These are phyloP conservation scores for Kodamaea fukazawae DNA, from an alignment of 805 yeast genomes.

Conservation along the genomic window DNA sequence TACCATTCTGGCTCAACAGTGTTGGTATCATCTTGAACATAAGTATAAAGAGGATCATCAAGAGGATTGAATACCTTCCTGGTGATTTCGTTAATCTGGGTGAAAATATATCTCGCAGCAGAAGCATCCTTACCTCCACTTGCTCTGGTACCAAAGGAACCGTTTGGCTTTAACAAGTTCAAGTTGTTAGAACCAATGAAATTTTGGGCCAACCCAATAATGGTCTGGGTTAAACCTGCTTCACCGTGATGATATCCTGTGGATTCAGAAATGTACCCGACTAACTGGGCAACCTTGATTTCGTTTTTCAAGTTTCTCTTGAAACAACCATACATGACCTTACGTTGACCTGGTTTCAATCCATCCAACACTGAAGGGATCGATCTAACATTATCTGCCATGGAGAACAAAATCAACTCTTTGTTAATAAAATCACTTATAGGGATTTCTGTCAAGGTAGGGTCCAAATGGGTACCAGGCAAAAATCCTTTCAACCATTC, in stretches of 20 bases:
- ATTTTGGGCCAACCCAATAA: constrained; percentile 91
- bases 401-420: constrained; percentile 88
- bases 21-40: constrained; percentile 88
- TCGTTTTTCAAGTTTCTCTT: constrained; percentile 74
- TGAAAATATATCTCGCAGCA: constrained; percentile 95
- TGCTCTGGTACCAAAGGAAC: constrained; percentile 94
- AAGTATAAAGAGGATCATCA: constrained; percentile 75
- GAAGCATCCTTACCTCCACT: constrained; percentile 98
- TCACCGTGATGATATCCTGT: constrained; percentile 98
- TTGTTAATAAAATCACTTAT: constrained; percentile 92
- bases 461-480: constrained; percentile 92
- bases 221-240: constrained; percentile 79
- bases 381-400: constrained; percentile 95
- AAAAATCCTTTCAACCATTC: constrained; percentile 90
- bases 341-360: constrained; percentile 94
- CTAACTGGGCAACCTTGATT: constrained; percentile 86
- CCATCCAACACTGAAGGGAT: constrained; percentile 95
- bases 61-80: constrained; percentile 70
- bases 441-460: constrained; percentile 71
- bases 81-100: constrained; percentile 76
- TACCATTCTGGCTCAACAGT: constrained; percentile 96
- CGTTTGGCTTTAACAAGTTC: constrained; percentile 82
- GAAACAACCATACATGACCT: constrained; percentile 84
- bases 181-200: constrained; percentile 91
- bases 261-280: constrained; percentile 83